Evolutionary conservation across 2,329 filamentous ascomycete genomes (phyloP), one percentile per base, ranked within the genome.

Genomic region (Calonectria montana): DNA sequence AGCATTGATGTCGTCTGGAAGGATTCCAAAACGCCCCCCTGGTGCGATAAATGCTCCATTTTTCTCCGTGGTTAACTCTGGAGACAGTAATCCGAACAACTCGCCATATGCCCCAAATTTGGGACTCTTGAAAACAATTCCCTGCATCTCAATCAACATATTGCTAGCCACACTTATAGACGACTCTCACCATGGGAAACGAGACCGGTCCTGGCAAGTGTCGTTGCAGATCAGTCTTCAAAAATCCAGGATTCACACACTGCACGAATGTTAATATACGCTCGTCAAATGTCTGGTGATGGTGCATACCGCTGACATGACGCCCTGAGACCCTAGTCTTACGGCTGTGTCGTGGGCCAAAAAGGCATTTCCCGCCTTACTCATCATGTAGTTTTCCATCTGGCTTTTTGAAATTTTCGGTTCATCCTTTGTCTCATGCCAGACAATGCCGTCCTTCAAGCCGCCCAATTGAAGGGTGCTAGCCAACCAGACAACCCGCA

Each of bases 351-450:
- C 75, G 1, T 72, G 67, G 4, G 71, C 65, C 3, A 77, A n/a
- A 37, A 77, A 55, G 3, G 72, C 50, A 13, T 77, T 77, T 5
- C 68, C 75, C 2, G 66, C 70, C 35, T 77, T 77, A 29, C 67
- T 74, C 73, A 76, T 76, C 71, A 75, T 75, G 57, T 75, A 76
- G n/a, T 76, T 76, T 41, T 74, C 69, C 68, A 75, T 73, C 50
- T 73, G 73, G 31, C 70, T 69, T 57, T 74, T 74, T 16, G 47
- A 64, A 4, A 73, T 29, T 25, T 67, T 69, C 8, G 75, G 75
- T 29, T 71, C 70, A 15, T 48, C 39, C 45, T 67, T 71, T 12
- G 45, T 21, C 39, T 73, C 71, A 23, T 76, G 69, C 73, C 71
- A 76, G 29, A 67, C 21, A 18, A 76, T 67, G 23, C 74, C 73